Evolutionary conservation across 371 early-diverging fungal species (phyloP).

Genomic region (Mortierella sp.): DNA sequence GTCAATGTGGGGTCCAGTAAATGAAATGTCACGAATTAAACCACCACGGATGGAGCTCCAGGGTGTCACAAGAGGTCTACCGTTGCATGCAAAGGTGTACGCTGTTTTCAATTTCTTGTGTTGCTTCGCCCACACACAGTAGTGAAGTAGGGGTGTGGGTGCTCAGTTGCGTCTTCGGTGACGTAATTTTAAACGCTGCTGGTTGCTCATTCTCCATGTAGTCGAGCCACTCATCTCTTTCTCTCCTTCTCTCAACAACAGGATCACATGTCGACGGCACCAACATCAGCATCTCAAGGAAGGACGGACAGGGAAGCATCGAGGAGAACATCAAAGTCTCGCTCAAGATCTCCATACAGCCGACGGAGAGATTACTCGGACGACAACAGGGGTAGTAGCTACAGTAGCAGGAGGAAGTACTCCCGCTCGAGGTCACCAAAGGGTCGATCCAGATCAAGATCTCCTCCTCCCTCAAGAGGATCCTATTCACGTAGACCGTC

Average conservation of each 20-base stretch:
- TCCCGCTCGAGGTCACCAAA: slow-evolving; percentile 36
- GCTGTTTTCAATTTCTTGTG: too few relatives aligned
- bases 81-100: too few relatives aligned
- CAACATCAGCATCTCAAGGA: neutral
- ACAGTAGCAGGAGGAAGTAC: slow-evolving; percentile 9
- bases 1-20: too few relatives aligned
- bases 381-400: neutral
- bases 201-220: too few relatives aligned
- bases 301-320: neutral
- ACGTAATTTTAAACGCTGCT: too few relatives aligned
- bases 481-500: slow-evolving; percentile 34
- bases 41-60: too few relatives aligned
- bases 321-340: slow-evolving; percentile 18
- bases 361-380: slow-evolving; percentile 6
- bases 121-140: too few relatives aligned
- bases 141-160: too few relatives aligned
- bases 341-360: slow-evolving; percentile 30
- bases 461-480: slow-evolving; percentile 13
- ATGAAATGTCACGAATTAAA: too few relatives aligned
- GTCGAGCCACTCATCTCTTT: too few relatives aligned
- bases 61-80: too few relatives aligned
- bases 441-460: slow-evolving; percentile 20
- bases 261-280: neutral
- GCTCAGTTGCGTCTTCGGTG: neutral
- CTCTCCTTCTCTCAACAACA: neutral